phyloP scores from a whole-genome alignment of 257 asterid genomes.

The Solanum gandarillasii region DNA sequence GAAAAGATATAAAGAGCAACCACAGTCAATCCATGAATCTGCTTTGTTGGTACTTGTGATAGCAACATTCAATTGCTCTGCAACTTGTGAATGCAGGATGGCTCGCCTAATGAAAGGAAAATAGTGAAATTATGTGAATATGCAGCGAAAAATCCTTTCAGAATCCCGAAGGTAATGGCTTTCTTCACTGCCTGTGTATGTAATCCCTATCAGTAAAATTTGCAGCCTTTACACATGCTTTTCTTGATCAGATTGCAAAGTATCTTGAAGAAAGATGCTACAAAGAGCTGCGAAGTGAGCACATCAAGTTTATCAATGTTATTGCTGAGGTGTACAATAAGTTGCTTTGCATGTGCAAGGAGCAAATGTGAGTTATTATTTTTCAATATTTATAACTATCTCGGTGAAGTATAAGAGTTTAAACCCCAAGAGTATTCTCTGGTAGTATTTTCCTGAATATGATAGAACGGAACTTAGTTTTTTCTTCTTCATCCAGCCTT shows the following conservation, averaged over 20 bases:
- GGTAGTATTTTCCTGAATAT: neutral
- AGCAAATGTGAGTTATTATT: slow-evolving; percentile 63
- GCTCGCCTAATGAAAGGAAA: slow-evolving; percentile 61
- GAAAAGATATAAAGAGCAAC: neutral
- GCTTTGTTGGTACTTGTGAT: neutral
- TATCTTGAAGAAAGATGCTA: slow-evolving; percentile 88
- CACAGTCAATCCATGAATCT: neutral
- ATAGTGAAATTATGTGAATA: slow-evolving; percentile 82
- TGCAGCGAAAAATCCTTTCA: slow-evolving; percentile 82
- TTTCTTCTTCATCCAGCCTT: neutral
- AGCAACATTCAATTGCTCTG: neutral
- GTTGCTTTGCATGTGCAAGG: slow-evolving; percentile 68
- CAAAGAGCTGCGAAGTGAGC: slow-evolving; percentile 76
- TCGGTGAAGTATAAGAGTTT: neutral
- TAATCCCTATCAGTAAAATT: neutral
- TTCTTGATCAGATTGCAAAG: slow-evolving; percentile 53
- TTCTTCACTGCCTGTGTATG: neutral
- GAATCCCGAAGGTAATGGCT: slow-evolving; percentile 72
- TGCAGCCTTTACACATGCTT: neutral
- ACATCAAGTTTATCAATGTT: slow-evolving; percentile 45
- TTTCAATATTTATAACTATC: neutral
- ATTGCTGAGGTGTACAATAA: slow-evolving; percentile 66
- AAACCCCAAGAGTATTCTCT: neutral
- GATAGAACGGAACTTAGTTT: neutral
- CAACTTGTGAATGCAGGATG: slow-evolving; percentile 50